Conservation (phyloP, 1,284 basidiomycete genomes). For the Ganoderma multipileum region DNA sequence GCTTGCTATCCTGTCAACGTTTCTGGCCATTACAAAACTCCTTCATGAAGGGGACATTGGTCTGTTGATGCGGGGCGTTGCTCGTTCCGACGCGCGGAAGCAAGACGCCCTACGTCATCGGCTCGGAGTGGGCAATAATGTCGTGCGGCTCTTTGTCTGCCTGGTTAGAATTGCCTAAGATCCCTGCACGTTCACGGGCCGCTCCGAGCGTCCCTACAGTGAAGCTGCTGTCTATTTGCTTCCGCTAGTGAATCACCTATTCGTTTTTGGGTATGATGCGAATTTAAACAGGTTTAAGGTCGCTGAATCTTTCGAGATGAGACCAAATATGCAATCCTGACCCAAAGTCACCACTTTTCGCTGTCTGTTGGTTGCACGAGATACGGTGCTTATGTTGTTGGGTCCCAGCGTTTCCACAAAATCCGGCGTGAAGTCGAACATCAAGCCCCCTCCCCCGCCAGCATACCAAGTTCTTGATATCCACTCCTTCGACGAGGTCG, state of each 20-base stretch:
- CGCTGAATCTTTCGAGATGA: conserved; percentile 28
- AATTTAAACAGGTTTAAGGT: conserved; percentile 29
- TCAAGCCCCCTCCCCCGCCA: conserved; percentile 86
- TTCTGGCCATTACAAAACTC: background rate
- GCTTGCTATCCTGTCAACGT: background rate
- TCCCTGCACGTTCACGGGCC: too few species aligned
- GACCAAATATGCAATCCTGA: conserved; percentile 18
- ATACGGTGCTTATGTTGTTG: background rate
- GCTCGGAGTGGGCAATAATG: too few species aligned
- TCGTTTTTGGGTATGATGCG: conserved; percentile 19
- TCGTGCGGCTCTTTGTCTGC: too few species aligned
- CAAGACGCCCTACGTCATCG: too few species aligned
- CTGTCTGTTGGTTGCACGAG: too few species aligned
- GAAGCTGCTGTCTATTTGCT: background rate
- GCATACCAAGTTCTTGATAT: conserved; percentile 74
- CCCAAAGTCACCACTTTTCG: background rate
- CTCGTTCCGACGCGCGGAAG: too few species aligned
- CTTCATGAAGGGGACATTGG: too few species aligned
- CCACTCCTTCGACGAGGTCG: conserved; percentile 80
- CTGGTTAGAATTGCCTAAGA: too few species aligned
- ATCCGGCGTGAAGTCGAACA: conserved; percentile 83
- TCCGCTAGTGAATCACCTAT: background rate
- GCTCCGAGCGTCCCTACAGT: too few species aligned
- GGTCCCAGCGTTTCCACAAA: conserved; percentile 71
- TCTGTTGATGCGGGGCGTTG: too few species aligned